These are phyloP conservation scores for Neurospora sp. DNA, from an alignment of 495 filamentous ascomycete genomes.

Conservation along the genomic window DNA sequence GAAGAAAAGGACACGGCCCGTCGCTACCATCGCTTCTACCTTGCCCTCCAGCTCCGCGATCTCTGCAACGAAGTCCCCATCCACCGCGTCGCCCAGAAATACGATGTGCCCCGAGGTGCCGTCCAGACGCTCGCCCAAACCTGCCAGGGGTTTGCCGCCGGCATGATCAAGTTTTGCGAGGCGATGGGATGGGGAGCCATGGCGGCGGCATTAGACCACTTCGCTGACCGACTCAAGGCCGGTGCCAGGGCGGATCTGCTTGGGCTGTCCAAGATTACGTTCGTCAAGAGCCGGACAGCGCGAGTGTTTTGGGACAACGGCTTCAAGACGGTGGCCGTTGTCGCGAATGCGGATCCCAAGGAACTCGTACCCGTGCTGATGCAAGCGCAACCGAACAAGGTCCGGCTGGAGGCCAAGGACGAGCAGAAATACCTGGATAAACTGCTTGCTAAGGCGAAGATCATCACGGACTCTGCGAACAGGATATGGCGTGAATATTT, in stretches of 20 bases:
- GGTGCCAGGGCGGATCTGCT: conserved; percentile 66
- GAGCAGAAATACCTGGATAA: conserved; percentile 55
- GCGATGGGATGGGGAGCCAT: conserved; percentile 66
- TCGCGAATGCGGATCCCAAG: conserved; percentile 58
- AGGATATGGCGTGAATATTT: conserved; percentile 55
- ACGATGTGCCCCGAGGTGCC: conserved; percentile 55
- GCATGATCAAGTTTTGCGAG: conserved; percentile 67
- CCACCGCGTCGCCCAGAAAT: conserved; percentile 57
- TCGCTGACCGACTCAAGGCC: conserved; percentile 62
- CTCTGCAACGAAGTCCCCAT: conserved; percentile 72
- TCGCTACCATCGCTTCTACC: conserved; percentile 68
- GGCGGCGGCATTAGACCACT: conserved; percentile 67
- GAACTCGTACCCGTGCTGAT: conserved; percentile 61
- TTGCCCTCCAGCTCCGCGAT: conserved; percentile 71
- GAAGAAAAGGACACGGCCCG: conserved; percentile 50
- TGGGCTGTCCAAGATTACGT: conserved; percentile 63
- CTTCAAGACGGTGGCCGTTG: conserved; percentile 52
- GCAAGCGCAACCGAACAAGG: conserved; percentile 58
- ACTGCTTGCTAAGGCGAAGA: conserved; percentile 53
- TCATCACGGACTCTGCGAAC: conserved; percentile 61
- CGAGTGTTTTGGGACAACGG: conserved; percentile 71
- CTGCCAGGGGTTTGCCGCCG: conserved; percentile 69
- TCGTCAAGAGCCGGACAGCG: conserved; percentile 69
- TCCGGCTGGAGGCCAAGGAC: conserved; percentile 47
- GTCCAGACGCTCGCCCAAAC: conserved; percentile 66